Base-by-base conservation (phyloP, 2,329 filamentous ascomycete species). In the Nemania sp. region DNA sequence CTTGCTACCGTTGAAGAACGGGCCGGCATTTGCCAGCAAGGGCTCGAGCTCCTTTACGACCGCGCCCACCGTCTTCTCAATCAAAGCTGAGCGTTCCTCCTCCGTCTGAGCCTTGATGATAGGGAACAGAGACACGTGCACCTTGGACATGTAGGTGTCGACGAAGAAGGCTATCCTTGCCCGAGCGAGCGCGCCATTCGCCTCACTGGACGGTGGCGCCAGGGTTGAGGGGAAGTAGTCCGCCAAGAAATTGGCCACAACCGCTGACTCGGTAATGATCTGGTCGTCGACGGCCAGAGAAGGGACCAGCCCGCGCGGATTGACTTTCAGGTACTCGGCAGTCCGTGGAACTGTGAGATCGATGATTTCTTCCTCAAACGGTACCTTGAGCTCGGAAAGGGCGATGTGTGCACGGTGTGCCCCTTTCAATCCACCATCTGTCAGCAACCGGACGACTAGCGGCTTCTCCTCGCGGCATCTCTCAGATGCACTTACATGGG, bases 281-380 rank as follows among this genome's bases (percentile, higher is more conserved):
- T 88, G 78, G 56, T 77, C 79, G 58, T 83, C 78, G 75, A 88
- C 87, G 20, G 81, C 79, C 51, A 94, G 73, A 0, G 84, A 75
- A 0, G 90, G 90, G 4, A 94, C 89, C 3, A 91, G 81, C 12
- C 90, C 90, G 52, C 89, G 84, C 61, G 89, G 89, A 74, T 93
- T 92, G 68, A 94, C 74, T 46, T 86, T 76, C 7, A 94, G 80
- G 68, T 93, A 94, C 77, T 86, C 89, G 31, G 81, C 76, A 23
- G 86, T 84, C 8, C 90, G 83, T 0, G 90, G 89, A 8, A 72
- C 80, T 61, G 74, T 71, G 41, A 94, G 78, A 68, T 93, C 87
- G 63, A 95, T 88, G 52, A 84, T 82, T 56, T 89, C 84, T 61
- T 90, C 85, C 52, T 89, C 84, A 64, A 83, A 89, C 0, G 81